phyloP scores from a whole-genome alignment of 768 basidiomycete species.

The Cyclocybe cylindracea region DNA sequence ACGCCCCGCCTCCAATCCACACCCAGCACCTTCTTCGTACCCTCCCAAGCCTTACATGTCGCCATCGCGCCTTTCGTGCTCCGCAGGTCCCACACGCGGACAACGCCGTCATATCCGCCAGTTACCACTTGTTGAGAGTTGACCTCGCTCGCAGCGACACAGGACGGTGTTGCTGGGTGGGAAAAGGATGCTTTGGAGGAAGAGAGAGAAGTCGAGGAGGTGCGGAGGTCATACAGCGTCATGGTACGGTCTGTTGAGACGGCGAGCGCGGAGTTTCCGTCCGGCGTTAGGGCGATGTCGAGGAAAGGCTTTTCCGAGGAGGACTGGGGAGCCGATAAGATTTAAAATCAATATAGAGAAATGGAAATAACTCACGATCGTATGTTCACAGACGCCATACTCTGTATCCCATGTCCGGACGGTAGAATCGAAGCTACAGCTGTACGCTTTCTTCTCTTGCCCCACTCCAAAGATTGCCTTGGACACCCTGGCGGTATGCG shows the following conservation, averaged over 20 bases:
- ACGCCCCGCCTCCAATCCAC: constrained; percentile 60
- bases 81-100: constrained; percentile 77
- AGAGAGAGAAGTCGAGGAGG: constrained; percentile 27
- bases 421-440: constrained; percentile 89
- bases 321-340: constrained; percentile 39
- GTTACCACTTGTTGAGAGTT: constrained; percentile 59
- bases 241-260: constrained; percentile 77
- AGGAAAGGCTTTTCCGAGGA: constrained; percentile 77
- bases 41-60: constrained; percentile 62
- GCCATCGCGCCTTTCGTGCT: constrained; percentile 67
- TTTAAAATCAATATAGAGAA: background rate
- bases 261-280: constrained; percentile 50
- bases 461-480: constrained; percentile 51
- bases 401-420: constrained; percentile 88
- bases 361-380: constrained; percentile 53
- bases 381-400: constrained; percentile 66
- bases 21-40: constrained; percentile 55
- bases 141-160: constrained; percentile 37
- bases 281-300: constrained; percentile 50
- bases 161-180: constrained; percentile 71
- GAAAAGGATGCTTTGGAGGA: constrained; percentile 43
- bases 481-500: constrained; percentile 83
- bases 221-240: constrained; percentile 68
- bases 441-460: constrained; percentile 49
- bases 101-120: constrained; percentile 78